Evolutionary conservation across 2,329 filamentous ascomycete species (phyloP), one percentile per base, ranked within the genome.

Genomic region (Phyllachora maydis): DNA sequence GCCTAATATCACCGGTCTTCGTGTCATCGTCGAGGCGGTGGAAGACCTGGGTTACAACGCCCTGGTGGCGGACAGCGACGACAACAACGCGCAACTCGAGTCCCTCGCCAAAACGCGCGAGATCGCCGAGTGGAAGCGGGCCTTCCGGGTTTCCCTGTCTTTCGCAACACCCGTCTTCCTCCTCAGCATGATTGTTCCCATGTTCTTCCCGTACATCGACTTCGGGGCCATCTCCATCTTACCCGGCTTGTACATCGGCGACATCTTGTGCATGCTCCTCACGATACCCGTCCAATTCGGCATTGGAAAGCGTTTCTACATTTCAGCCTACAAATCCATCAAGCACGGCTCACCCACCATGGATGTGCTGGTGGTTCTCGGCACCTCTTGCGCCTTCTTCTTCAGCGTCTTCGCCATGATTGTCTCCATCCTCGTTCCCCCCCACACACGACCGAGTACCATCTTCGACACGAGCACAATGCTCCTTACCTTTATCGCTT

Each of bases 391-490:
- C 12, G 88, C 88, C 11, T 98, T 95, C 54, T 88, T 92, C 48
- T 98, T 93, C 52, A 95, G 85, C 44, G 52, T 82, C 35, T 67
- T 78, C 22, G 67, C 81, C 10, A 93, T 98, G 81, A 26, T 73
- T 4, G 69, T 95, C 10, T 90, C 82, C 1, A 44, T 95, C 11
- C 34, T 77, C 9, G 56, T 65, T n/a, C 54, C 66, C 12, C 77
- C 81, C 5, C 81, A 95, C 42, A 65, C 60, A 3, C 66, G 78
- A 22, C 88, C 88, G 1, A 72, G 68, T 32, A 93, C 82, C 2
- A 76, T 93, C 10, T 98, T 98, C 38, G 88, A 98, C 41, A 98
- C 88, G 2, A 93, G 83, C 48, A 92, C 82, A 12, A 98, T 95
- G 88, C 60, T 98, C 24, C 83, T 98, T 45, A 92, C 82, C 0